phyloP scores from a whole-genome alignment of 23 red algal genomes.

The Gracilaria vermiculophylla region DNA sequence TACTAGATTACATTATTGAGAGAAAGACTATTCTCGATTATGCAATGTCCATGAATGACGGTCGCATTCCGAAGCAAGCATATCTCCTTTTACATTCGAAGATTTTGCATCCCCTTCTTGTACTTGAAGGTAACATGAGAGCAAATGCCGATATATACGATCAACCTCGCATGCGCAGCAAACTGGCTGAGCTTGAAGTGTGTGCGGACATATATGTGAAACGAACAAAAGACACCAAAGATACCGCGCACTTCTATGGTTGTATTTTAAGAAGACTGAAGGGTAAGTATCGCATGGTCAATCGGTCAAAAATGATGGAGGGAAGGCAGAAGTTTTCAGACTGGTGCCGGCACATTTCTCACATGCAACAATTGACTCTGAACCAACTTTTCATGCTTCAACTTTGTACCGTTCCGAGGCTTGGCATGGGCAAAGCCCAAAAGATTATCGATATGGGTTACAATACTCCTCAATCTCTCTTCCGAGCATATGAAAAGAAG shows the following conservation, averaged over 20 bases:
- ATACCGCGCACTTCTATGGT: constrained; percentile 51
- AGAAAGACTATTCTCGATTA: constrained; percentile 70
- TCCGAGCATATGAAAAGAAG: constrained; percentile 24
- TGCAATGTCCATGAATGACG: constrained; percentile 46
- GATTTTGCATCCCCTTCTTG: constrained; percentile 21
- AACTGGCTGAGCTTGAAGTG: constrained; percentile 53
- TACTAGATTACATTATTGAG: constrained; percentile 71
- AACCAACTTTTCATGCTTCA: constrained; percentile 65
- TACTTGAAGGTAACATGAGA: constrained; percentile 58
- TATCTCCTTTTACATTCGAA: constrained; percentile 34
- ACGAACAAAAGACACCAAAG: constrained; percentile 35
- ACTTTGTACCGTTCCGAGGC: constrained; percentile 13
- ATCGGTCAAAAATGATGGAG: not conserved
- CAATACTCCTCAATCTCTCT: constrained; percentile 38
- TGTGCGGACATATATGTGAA: constrained; percentile 68
- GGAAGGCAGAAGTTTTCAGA: constrained; percentile 22
- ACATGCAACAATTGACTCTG: constrained; percentile 8
- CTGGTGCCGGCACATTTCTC: constrained; percentile 13
- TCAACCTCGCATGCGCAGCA: constrained; percentile 1
- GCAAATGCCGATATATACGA: not conserved
- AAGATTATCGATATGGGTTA: constrained; percentile 39
- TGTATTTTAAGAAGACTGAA: constrained; percentile 33
- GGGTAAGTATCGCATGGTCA: not conserved
- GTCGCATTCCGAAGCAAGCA: constrained; percentile 36
- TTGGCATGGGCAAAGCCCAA: constrained; percentile 17